These are phyloP conservation scores for Chrysosporium keratinophilum DNA, from an alignment of 2,329 filamentous ascomycete species.

Conservation along the genomic window DNA sequence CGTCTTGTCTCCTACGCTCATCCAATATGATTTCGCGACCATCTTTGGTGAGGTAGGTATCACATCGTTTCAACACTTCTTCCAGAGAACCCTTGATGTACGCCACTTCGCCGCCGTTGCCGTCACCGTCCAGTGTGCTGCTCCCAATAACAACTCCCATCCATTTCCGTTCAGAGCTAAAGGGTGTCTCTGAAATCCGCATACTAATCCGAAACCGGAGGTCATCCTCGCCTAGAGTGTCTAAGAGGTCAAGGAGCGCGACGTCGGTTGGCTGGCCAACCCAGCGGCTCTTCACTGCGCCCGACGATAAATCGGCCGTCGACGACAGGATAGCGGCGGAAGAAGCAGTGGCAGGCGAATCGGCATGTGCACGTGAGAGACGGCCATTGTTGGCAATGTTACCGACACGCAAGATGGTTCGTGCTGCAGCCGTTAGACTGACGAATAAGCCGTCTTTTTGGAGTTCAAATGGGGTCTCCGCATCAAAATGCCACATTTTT, in stretches of 20 bases:
- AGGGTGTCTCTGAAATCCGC: conserved; percentile 76
- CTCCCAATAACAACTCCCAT: conserved; percentile 84
- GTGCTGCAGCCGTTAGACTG: conserved; percentile 60
- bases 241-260: conserved; percentile 86
- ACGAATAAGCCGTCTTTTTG: conserved; percentile 43
- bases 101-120: conserved; percentile 61
- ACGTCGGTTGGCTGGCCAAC: conserved; percentile 95
- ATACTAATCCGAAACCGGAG: conserved; percentile 75
- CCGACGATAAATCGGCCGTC: conserved; percentile 54
- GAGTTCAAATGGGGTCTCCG: conserved; percentile 47
- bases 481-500: conserved; percentile 90
- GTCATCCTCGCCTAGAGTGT: conserved; percentile 84
- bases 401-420: conserved; percentile 76
- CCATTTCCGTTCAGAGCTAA: conserved; percentile 97
- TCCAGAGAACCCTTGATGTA: conserved; percentile 96
- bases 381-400: conserved; percentile 95
- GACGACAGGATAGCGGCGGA: conserved; percentile 77
- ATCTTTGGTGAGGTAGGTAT: conserved; percentile 78
- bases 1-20: conserved; percentile 60
- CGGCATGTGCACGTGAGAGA: conserved; percentile 61
- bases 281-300: conserved; percentile 71
- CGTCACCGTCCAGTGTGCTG: conserved; percentile 39
- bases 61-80: conserved; percentile 72
- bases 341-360: conserved; percentile 57
- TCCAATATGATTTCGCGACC: conserved; percentile 81